Evolutionary conservation across 2,329 filamentous ascomycete species (phyloP).

Genomic region (Didymosphaeria variabile): DNA sequence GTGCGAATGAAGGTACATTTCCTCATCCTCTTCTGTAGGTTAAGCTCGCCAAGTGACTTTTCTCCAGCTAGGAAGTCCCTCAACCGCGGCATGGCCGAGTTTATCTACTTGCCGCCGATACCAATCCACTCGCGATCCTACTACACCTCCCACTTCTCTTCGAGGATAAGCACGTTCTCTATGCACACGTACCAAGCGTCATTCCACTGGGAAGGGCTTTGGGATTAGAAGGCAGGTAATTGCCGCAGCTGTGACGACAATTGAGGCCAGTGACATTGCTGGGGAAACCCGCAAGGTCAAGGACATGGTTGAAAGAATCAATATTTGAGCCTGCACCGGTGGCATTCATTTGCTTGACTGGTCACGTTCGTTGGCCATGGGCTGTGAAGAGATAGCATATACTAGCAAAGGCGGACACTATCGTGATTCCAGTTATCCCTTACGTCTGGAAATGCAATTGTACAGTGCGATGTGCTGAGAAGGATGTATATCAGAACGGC

Average conservation of each 20-base stretch:
- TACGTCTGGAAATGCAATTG: not conserved
- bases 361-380: not conserved
- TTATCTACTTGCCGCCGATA: not conserved
- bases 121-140: not conserved
- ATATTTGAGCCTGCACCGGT: not conserved
- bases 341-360: conserved; percentile 5
- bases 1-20: no score
- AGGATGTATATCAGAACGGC: not conserved
- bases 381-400: not conserved
- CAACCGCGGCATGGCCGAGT: not conserved
- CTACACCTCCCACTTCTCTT: not conserved
- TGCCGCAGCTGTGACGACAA: not conserved
- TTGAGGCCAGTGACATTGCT: not conserved
- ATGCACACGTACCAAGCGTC: not conserved
- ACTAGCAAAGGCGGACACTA: not conserved
- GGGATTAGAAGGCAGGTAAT: not conserved
- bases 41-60: no score
- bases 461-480: not conserved
- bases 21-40: no score
- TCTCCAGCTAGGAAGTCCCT: not conserved
- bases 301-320: not conserved
- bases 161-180: not conserved
- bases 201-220: not conserved
- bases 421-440: not conserved
- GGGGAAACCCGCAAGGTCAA: not conserved